Evolutionary conservation across 495 filamentous ascomycete genomes (phyloP).

Genomic region (Tuber magnatum): DNA sequence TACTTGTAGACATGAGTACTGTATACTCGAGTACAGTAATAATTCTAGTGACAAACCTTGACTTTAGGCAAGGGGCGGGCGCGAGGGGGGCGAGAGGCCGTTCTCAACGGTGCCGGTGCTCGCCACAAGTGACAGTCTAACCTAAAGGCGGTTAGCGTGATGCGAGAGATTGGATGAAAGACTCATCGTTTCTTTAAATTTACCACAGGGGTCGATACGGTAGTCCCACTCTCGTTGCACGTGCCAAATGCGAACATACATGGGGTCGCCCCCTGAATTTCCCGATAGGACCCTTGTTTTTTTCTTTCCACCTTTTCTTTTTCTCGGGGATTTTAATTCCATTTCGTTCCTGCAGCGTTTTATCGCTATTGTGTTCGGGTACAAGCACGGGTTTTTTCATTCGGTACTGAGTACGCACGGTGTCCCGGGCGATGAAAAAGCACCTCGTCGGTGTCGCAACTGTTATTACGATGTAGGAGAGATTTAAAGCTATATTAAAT

Average conservation of each 20-base stretch:
- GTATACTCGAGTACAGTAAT: too few relatives aligned
- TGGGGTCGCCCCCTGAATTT: neutral
- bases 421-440: neutral
- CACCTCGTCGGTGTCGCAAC: neutral
- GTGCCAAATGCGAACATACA: neutral
- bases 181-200: neutral
- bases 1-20: too few relatives aligned
- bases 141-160: neutral
- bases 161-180: neutral
- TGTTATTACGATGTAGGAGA: neutral
- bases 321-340: neutral
- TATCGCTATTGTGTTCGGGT: too few relatives aligned
- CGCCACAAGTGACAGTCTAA: neutral
- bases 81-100: neutral
- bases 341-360: neutral
- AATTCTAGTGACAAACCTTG: neutral
- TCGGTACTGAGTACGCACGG: too few relatives aligned
- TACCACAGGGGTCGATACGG: neutral
- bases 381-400: too few relatives aligned
- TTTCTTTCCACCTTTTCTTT: neutral
- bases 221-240: neutral
- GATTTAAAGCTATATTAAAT: neutral
- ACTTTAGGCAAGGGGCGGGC: neutral
- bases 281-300: neutral
- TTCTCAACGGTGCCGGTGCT: neutral